Conservation (phyloP, 2,329 filamentous ascomycete species). For the Paecilomyces dactylethromorphus region DNA sequence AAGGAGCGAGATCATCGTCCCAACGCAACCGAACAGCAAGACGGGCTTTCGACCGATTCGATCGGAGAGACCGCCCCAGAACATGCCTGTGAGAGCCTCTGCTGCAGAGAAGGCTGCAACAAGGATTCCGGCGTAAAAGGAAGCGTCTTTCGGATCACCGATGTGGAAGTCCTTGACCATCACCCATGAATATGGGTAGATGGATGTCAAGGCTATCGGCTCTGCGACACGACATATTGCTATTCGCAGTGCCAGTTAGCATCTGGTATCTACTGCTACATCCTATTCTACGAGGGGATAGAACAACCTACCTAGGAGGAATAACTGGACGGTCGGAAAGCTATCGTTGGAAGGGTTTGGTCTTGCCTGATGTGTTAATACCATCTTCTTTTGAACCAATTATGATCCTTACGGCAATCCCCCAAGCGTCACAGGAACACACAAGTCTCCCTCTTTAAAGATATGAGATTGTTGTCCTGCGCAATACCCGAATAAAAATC, state of each 20-base stretch:
- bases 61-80: conserved; percentile 81
- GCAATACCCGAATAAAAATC: background rate
- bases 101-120: conserved; percentile 80
- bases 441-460: conserved; percentile 10
- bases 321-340: conserved; percentile 77
- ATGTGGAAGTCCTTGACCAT: conserved; percentile 21
- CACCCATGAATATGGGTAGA: conserved; percentile 87
- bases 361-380: conserved; percentile 54
- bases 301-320: conserved; percentile 64
- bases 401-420: conserved; percentile 48
- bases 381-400: conserved; percentile 46
- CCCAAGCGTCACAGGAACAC: conserved; percentile 11
- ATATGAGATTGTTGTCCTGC: conserved; percentile 2
- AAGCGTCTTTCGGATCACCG: conserved; percentile 56
- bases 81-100: conserved; percentile 78
- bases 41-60: conserved; percentile 78
- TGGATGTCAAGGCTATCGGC: conserved; percentile 85
- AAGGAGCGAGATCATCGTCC: conserved; percentile 76
- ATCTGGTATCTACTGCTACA: background rate
- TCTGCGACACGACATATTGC: conserved; percentile 89
- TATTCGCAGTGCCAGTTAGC: conserved; percentile 28
- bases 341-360: conserved; percentile 58
- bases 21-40: conserved; percentile 70
- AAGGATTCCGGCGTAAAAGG: conserved; percentile 79
- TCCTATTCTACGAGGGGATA: background rate